Percentiles rank a stretch among this genome's conserved stretches.
These are phyloP conservation scores for Nasturtium officinale DNA, from an alignment of 345 rosid species.

Conservation along the genomic window DNA sequence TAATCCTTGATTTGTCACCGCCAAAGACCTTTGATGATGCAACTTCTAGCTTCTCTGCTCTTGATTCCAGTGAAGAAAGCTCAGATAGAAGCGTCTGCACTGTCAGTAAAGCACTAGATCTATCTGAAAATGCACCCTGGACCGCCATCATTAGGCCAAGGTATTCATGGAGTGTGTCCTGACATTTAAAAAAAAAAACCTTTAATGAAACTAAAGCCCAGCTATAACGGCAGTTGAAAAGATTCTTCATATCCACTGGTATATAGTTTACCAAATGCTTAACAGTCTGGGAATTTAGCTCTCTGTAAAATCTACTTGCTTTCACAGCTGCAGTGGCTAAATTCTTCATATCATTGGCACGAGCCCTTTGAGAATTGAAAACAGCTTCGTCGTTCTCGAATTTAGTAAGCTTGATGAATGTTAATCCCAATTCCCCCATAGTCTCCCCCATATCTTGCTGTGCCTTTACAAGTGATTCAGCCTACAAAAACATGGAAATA, in stretches of 20 bases:
- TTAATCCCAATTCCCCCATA: slow-evolving; percentile 86
- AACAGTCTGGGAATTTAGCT: slow-evolving; percentile 80
- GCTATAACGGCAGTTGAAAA: neutral
- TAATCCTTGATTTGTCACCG: slow-evolving; percentile 92
- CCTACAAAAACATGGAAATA: slow-evolving; percentile 48
- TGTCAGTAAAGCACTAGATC: slow-evolving; percentile 84
- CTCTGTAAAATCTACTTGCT: slow-evolving; percentile 95
- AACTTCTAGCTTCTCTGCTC: slow-evolving; percentile 89
- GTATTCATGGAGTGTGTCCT: slow-evolving; percentile 94
- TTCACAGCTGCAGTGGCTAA: slow-evolving; percentile 94
- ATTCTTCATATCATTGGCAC: slow-evolving; percentile 87
- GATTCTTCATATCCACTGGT: neutral
- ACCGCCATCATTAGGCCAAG: slow-evolving; percentile 90
- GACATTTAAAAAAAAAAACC: slow-evolving; percentile 19
- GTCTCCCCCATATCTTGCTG: slow-evolving; percentile 99
- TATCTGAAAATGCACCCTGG: slow-evolving; percentile 84
- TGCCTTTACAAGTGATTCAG: slow-evolving; percentile 87
- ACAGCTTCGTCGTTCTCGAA: slow-evolving; percentile 91
- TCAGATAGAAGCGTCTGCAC: slow-evolving; percentile 93
- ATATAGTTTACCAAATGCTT: slow-evolving; percentile 77
- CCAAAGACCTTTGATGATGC: slow-evolving; percentile 96
- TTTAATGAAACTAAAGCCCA: neutral
- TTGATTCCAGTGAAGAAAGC: slow-evolving; percentile 64
- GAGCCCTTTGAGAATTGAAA: slow-evolving; percentile 67
- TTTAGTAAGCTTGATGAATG: slow-evolving; percentile 86